These are phyloP conservation scores for Ogataea dorogensis DNA, from an alignment of 805 yeast genomes.

Conservation along the genomic window DNA sequence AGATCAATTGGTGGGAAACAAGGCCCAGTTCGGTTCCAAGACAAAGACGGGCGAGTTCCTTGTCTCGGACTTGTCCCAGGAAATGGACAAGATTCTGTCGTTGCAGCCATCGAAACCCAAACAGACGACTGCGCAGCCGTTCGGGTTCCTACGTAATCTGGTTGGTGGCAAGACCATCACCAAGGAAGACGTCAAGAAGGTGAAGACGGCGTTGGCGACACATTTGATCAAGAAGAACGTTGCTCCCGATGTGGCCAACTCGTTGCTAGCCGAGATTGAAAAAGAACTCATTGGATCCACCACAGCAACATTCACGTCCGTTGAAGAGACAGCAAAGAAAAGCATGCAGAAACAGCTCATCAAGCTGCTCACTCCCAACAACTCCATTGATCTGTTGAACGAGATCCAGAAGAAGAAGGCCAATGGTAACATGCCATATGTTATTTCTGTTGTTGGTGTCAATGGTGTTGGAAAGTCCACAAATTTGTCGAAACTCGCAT, in stretches of 20 bases:
- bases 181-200: slow-evolving; percentile 61
- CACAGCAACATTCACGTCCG: slow-evolving; percentile 70
- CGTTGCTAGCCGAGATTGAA: slow-evolving; percentile 67
- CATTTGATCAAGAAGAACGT: slow-evolving; percentile 84
- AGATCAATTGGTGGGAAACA: slow-evolving; percentile 38
- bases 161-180: slow-evolving; percentile 71
- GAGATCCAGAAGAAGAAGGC: slow-evolving; percentile 59
- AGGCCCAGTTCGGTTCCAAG: slow-evolving; percentile 40
- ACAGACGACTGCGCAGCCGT: slow-evolving; percentile 38
- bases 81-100: slow-evolving; percentile 42
- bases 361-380: slow-evolving; percentile 84
- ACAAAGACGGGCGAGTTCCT: slow-evolving; percentile 58
- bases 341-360: slow-evolving; percentile 64
- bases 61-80: slow-evolving; percentile 59
- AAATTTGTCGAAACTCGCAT: slow-evolving; percentile 88
- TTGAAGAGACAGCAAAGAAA: slow-evolving; percentile 65
- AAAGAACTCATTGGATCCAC: slow-evolving; percentile 69
- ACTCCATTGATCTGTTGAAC: slow-evolving; percentile 80
- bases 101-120: slow-evolving; percentile 23
- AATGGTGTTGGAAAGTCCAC: slow-evolving; percentile 98
- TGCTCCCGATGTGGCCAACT: slow-evolving; percentile 83
- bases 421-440: slow-evolving; percentile 62
- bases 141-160: slow-evolving; percentile 57
- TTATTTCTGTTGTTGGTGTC: slow-evolving; percentile 96
- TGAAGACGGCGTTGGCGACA: slow-evolving; percentile 63